Base-by-base conservation (phyloP, 1,139 yeast genomes). In the Saccharomyces hybrid region DNA sequence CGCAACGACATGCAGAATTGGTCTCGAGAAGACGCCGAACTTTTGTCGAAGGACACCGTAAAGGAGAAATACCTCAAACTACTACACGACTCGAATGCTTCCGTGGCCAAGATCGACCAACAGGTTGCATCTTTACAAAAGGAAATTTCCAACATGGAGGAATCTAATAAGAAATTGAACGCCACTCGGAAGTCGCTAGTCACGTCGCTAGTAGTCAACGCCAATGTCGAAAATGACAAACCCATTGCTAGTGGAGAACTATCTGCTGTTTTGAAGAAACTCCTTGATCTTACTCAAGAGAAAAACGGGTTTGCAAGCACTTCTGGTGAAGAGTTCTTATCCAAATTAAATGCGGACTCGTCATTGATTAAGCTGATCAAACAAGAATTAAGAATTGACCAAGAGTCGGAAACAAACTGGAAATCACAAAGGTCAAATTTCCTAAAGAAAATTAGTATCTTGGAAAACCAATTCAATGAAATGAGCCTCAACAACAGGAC, bases 401-500 rank as follows among this genome's bases (percentile, higher is more conserved):
- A 60, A n/a, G 61, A 63, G 20, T 53, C 59, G 25, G 67, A 66
- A 29, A 50, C 54, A 5, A 59, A 57, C 47, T 65, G 70, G 70
- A 58, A 59, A 51, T 48, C 50, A 5, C 61, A 55, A 32, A 63
- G 59, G 49, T 53, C 52, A 47, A 56, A 56, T 28, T 53, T 61
- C 48, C 47, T 58, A 8, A 63, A 60, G 47, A 61, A 58, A 25
- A 58, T 65, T 7, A 61, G 62, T 5, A 46, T 55, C 2, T 51
- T 66, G 48, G 65, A 66, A 50, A 51, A 56, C 26, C 60, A 58
- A 46, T 64, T 65, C 52, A 60, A 60, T 20, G 62, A 61, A 4
- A 51, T 62, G 7, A 59, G 61, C 31, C 38, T 56, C 23, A 56
- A 56, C 32, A 67, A 67, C 51, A 57, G 60, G 26, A 60, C 60